Evolutionary conservation across 2,329 filamentous ascomycete species (phyloP).

Genomic region (Thermothelomyces thermophilus): DNA sequence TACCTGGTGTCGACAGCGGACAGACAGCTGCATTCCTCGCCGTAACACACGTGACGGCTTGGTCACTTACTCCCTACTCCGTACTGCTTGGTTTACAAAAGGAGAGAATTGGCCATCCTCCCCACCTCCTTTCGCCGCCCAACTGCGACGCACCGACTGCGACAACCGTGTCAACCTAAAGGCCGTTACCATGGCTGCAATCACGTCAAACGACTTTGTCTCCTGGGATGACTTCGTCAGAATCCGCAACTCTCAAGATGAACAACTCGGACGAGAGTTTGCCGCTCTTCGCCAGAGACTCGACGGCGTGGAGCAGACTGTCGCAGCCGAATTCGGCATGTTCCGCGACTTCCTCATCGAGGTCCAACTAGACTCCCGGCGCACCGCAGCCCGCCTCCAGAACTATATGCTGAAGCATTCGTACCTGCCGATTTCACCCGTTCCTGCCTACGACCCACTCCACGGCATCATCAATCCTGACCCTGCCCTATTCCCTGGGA

Average conservation of each 20-base stretch:
- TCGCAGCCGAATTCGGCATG: background rate
- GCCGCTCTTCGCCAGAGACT: background rate
- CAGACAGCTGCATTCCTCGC: too few species aligned
- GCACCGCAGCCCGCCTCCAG: background rate
- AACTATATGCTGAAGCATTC: background rate
- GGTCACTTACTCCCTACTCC: too few species aligned
- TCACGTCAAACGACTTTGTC: background rate
- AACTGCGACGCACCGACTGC: too few species aligned
- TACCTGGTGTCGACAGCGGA: too few species aligned
- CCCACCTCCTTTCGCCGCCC: too few species aligned
- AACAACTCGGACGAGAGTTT: background rate
- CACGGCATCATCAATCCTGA: background rate
- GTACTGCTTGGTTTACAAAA: too few species aligned
- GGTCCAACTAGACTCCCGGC: background rate
- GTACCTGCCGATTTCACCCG: background rate
- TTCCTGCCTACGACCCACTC: background rate
- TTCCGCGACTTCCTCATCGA: background rate
- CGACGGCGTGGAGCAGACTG: background rate
- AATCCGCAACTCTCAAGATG: background rate
- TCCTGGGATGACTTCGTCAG: background rate
- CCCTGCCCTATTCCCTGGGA: background rate
- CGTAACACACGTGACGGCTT: too few species aligned
- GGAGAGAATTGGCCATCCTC: too few species aligned
- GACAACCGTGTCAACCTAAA: too few species aligned
- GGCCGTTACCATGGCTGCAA: background rate